A percentile compares a stretch with the other conserved stretches of the same genome.
phyloP scores from a whole-genome alignment of 2,329 filamentous ascomycete species.

The Alternaria hordeiaustralica region DNA sequence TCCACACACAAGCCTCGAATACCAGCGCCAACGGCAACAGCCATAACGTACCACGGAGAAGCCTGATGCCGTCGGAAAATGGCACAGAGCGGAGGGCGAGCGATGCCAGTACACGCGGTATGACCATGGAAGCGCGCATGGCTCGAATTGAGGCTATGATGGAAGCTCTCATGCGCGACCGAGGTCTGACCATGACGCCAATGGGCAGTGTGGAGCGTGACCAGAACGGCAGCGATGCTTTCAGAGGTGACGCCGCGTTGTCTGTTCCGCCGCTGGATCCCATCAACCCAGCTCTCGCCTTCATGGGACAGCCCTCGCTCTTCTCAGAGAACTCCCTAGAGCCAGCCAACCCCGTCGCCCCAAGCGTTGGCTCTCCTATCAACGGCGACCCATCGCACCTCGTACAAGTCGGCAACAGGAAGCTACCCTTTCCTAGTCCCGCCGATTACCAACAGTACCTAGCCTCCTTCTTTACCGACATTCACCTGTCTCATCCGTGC shows the following conservation, averaged over 20 bases:
- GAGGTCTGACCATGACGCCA: constrained; percentile 30
- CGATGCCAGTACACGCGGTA: constrained; percentile 32
- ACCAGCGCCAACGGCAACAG: constrained; percentile 16
- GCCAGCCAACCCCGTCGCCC: constrained; percentile 4
- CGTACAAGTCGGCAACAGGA: constrained; percentile 27
- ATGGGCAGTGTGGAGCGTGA: constrained; percentile 39
- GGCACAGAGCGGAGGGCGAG: constrained; percentile 32
- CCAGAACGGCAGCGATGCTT: constrained; percentile 22
- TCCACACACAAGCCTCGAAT: constrained; percentile 17
- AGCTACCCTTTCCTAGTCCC: constrained; percentile 29
- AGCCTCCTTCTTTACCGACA: constrained; percentile 35
- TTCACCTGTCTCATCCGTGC: constrained; percentile 37
- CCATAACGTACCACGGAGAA: constrained; percentile 23
- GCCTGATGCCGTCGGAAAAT: constrained; percentile 27
- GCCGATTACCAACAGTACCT: constrained; percentile 33
- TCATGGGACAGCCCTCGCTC: constrained; percentile 20
- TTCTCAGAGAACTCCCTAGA: constrained; percentile 20
- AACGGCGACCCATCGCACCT: constrained; percentile 3
- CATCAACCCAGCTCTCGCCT: constrained; percentile 28
- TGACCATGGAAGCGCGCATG: constrained; percentile 46
- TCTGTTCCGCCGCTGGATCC: constrained; percentile 31
- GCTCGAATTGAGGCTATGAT: constrained; percentile 45
- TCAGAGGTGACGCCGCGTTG: constrained; percentile 25
- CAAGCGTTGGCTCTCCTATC: not conserved
- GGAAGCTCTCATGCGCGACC: constrained; percentile 43